Evolutionary conservation across 1,284 basidiomycete species (phyloP).

Genomic region (Leccinum griseonigrum): DNA sequence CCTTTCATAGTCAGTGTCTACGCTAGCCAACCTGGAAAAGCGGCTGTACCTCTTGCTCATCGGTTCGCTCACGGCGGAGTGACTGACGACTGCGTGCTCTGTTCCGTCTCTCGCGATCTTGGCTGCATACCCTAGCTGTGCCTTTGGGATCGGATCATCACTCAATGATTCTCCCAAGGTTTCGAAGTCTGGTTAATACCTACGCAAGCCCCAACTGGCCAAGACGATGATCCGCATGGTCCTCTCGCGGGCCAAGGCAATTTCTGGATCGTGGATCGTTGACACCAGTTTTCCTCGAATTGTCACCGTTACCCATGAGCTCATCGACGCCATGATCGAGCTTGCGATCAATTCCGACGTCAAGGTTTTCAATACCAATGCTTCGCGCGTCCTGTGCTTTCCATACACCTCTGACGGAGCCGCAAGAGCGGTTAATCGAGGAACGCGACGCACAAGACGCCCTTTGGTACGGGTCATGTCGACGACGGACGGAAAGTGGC

Average conservation of each 20-base stretch:
- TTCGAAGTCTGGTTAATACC: constrained; percentile 22
- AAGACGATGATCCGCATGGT: constrained; percentile 31
- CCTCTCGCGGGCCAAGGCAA: constrained; percentile 22
- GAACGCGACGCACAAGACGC: constrained; percentile 17
- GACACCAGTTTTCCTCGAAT: constrained; percentile 35
- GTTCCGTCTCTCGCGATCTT: constrained; percentile 26
- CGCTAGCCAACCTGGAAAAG: constrained; percentile 4
- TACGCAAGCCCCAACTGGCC: constrained; percentile 25
- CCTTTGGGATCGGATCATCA: constrained; percentile 23
- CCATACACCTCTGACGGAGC: constrained; percentile 33
- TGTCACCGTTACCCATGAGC: constrained; percentile 27
- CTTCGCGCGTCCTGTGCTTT: constrained; percentile 31
- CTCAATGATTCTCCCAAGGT: constrained; percentile 22
- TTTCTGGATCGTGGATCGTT: constrained; percentile 31
- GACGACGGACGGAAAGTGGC: constrained; percentile 31
- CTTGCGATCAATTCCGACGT: constrained; percentile 28
- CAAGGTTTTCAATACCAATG: constrained; percentile 29
- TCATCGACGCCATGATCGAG: constrained; percentile 27
- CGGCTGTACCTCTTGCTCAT: constrained; percentile 23
- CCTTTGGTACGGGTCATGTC: constrained; percentile 28
- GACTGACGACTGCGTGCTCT: constrained; percentile 21
- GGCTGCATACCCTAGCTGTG: constrained; percentile 26
- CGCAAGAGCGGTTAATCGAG: constrained; percentile 30
- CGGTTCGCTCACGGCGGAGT: constrained; percentile 22
- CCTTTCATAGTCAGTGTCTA: constrained; percentile 3